Percentiles rank a stretch among this genome's conserved stretches.
These are phyloP conservation scores for Cladosporium sp. DNA, from an alignment of 2,329 filamentous ascomycete species.

Conservation along the genomic window DNA sequence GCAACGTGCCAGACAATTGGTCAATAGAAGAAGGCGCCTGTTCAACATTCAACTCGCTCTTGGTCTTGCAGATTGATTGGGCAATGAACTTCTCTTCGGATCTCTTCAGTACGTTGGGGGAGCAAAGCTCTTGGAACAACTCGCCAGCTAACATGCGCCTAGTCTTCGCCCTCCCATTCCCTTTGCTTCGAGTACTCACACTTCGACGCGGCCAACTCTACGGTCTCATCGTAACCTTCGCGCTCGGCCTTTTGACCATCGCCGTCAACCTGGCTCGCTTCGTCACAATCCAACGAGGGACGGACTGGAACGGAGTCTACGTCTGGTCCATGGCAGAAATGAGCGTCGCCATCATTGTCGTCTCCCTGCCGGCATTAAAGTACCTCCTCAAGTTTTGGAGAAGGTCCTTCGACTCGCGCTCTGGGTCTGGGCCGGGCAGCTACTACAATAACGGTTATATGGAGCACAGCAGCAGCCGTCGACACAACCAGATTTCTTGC, in stretches of 20 bases:
- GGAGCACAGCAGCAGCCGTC: neutral
- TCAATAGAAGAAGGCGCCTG: neutral
- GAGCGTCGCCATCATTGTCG: slow-evolving; percentile 3
- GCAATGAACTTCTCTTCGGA: slow-evolving; percentile 4
- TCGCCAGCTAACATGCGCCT: neutral
- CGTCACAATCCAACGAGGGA: neutral
- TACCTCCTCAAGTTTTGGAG: neutral
- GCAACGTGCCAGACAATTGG: neutral
- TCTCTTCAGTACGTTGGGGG: neutral
- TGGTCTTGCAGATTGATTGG: slow-evolving; percentile 1
- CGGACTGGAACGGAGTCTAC: neutral
- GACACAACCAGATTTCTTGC: neutral
- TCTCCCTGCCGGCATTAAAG: neutral
- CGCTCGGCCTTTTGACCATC: neutral
- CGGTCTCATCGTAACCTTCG: slow-evolving; percentile 1
- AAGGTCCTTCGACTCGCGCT: neutral
- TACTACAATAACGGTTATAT: neutral
- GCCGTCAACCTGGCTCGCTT: slow-evolving; percentile 2
- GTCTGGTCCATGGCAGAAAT: slow-evolving; percentile 5
- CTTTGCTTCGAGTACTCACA: neutral
- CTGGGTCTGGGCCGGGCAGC: neutral
- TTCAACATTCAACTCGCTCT: neutral
- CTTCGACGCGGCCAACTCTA: neutral
- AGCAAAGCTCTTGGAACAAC: neutral
- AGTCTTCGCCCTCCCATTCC: slow-evolving; percentile 1